Evolutionary conservation across 1,284 basidiomycete species (phyloP).

Genomic region (Apiotrichum laibachii): DNA sequence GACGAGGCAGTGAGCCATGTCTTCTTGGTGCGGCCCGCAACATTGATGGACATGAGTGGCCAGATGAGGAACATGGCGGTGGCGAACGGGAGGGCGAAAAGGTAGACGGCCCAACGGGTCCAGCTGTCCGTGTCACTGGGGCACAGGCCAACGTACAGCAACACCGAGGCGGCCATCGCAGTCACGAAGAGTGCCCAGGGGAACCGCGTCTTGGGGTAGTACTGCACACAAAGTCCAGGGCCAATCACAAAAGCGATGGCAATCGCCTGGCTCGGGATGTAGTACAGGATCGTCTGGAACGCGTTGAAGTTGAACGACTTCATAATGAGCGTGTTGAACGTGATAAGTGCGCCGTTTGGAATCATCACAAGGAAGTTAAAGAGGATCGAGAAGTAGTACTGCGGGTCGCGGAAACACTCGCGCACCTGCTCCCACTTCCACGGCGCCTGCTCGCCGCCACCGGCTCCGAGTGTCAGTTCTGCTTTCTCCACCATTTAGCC

Average conservation of each 20-base stretch:
- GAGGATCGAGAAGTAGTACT: conserved; percentile 24
- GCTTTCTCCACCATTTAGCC: neutral
- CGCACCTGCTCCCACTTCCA: conserved; percentile 30
- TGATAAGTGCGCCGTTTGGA: conserved; percentile 32
- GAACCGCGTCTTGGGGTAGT: conserved; percentile 21
- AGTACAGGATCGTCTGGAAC: conserved; percentile 14
- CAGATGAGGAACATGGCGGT: conserved; percentile 22
- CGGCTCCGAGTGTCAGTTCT: conserved; percentile 1
- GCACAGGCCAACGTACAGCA: conserved; percentile 14
- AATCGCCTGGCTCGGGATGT: conserved; percentile 10
- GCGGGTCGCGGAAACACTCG: conserved; percentile 27
- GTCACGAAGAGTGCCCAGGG: conserved; percentile 16
- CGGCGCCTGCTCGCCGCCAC: conserved; percentile 19
- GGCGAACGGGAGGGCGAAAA: conserved; percentile 6
- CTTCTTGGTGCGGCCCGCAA: conserved; percentile 25
- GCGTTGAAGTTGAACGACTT: conserved; percentile 19
- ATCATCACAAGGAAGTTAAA: conserved; percentile 26
- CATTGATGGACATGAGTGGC: conserved; percentile 29
- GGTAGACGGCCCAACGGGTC: conserved; percentile 12
- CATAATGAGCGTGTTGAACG: conserved; percentile 23
- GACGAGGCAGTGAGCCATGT: conserved; percentile 5
- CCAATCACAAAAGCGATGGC: conserved; percentile 12
- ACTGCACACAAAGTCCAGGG: conserved; percentile 15
- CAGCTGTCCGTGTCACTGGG: conserved; percentile 8
- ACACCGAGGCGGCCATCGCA: neutral